These are phyloP conservation scores for Aspergillus taichungensis DNA, from an alignment of 495 filamentous ascomycete genomes.

Conservation along the genomic window DNA sequence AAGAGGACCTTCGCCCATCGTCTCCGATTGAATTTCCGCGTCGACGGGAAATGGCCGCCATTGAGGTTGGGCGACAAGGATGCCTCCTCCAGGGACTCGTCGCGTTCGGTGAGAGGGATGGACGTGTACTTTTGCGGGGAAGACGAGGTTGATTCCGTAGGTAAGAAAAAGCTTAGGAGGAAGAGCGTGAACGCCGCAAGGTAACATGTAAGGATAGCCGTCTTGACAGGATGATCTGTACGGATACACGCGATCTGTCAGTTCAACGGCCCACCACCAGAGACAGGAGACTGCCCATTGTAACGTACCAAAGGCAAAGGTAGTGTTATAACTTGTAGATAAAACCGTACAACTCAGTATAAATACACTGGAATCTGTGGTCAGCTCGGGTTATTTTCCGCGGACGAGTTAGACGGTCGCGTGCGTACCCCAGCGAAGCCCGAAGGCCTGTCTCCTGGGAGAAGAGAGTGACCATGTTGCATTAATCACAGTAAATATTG, in stretches of 20 bases:
- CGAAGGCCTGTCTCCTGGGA: constrained; percentile 28
- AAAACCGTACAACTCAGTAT: constrained; percentile 28
- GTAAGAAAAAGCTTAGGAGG: constrained; percentile 20
- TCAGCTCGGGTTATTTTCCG: background rate
- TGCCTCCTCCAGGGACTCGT: constrained; percentile 4
- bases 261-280: background rate
- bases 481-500: constrained; percentile 2
- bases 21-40: background rate
- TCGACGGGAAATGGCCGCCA: constrained; percentile 3
- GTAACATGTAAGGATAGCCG: constrained; percentile 29
- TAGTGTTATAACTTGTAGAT: constrained; percentile 26
- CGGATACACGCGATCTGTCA: constrained; percentile 2
- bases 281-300: too few species aligned
- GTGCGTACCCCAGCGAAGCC: constrained; percentile 31
- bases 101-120: constrained; percentile 14
- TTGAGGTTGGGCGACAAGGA: constrained; percentile 9
- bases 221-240: constrained; percentile 34
- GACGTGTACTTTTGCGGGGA: constrained; percentile 13
- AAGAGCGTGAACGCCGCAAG: constrained; percentile 26
- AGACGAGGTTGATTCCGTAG: constrained; percentile 6
- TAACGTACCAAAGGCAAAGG: constrained; percentile 34
- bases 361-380: constrained; percentile 20
- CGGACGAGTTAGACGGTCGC: constrained; percentile 1
- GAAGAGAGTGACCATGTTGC: constrained; percentile 23
- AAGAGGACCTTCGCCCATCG: constrained; percentile 22